phyloP scores from a whole-genome alignment of 208 protist genomes.

The Trypanosomatidae sp. region DNA sequence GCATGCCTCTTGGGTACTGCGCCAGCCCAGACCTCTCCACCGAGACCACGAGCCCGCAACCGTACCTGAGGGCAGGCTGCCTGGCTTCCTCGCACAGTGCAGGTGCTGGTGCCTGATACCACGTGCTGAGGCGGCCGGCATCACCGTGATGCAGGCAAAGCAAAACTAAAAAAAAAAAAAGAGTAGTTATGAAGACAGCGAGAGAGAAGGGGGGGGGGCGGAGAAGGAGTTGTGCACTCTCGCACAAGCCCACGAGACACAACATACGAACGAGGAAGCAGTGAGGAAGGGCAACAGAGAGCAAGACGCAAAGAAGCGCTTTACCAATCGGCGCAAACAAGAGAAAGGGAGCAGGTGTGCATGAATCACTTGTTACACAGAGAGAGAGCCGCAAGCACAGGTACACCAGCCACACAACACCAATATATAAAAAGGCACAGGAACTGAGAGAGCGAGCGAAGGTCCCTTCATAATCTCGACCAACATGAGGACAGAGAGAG shows the following conservation, averaged over 20 bases:
- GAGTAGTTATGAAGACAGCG: neutral
- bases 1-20: neutral
- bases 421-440: neutral
- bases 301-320: neutral
- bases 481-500: neutral
- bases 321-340: neutral
- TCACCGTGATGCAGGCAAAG: neutral
- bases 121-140: neutral
- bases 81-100: no score
- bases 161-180: neutral
- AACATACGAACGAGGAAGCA: neutral
- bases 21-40: neutral
- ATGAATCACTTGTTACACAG: neutral
- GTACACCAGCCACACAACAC: neutral
- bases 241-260: neutral
- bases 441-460: constrained; percentile 9
- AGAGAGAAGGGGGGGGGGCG: neutral
- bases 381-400: neutral
- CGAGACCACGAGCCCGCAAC: neutral
- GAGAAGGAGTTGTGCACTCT: neutral
- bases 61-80: neutral
- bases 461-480: neutral
- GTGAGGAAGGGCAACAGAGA: neutral
- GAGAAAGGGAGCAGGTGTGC: neutral
- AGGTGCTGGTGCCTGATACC: neutral